A percentile compares a stretch with the other conserved stretches of the same genome.
phyloP scores from a whole-genome alignment of 768 basidiomycete genomes.

The Boletus subparvulus region DNA sequence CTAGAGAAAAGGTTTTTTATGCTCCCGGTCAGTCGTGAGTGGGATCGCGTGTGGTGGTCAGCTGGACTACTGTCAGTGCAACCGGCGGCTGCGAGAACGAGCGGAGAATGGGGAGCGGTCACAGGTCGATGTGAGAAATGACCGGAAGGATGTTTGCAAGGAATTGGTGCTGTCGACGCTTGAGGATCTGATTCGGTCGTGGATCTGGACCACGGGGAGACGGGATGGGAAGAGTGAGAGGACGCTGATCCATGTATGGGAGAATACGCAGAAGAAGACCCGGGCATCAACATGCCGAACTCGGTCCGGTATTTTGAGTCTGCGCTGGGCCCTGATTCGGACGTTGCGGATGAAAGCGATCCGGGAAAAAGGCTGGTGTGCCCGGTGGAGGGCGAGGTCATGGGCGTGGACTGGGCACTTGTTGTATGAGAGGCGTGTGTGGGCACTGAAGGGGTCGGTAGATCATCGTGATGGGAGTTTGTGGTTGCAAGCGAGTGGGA shows the following conservation, averaged over 20 bases:
- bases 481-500: slow-evolving; percentile 19
- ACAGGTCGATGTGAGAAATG: slow-evolving; percentile 16
- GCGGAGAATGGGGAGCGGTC: slow-evolving; percentile 14
- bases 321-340: slow-evolving; percentile 20
- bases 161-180: background rate
- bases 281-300: slow-evolving; percentile 7
- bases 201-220: slow-evolving; percentile 16
- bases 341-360: slow-evolving; percentile 25
- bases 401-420: slow-evolving; percentile 27
- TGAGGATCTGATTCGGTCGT: slow-evolving; percentile 21
- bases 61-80: background rate
- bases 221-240: slow-evolving; percentile 15
- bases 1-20: slow-evolving; percentile 40
- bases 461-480: slow-evolving; percentile 11
- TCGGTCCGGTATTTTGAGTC: slow-evolving; percentile 19
- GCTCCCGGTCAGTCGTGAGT: slow-evolving; percentile 23
- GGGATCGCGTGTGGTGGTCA: slow-evolving; percentile 12
- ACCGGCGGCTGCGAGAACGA: background rate
- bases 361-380: slow-evolving; percentile 18
- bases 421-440: slow-evolving; percentile 4
- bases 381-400: slow-evolving; percentile 26
- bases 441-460: slow-evolving; percentile 4
- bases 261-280: slow-evolving; percentile 10
- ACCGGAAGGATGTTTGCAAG: background rate
- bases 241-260: slow-evolving; percentile 12